Base-by-base conservation (phyloP, 208 protist genomes). In the Trichomonas tenax region DNA sequence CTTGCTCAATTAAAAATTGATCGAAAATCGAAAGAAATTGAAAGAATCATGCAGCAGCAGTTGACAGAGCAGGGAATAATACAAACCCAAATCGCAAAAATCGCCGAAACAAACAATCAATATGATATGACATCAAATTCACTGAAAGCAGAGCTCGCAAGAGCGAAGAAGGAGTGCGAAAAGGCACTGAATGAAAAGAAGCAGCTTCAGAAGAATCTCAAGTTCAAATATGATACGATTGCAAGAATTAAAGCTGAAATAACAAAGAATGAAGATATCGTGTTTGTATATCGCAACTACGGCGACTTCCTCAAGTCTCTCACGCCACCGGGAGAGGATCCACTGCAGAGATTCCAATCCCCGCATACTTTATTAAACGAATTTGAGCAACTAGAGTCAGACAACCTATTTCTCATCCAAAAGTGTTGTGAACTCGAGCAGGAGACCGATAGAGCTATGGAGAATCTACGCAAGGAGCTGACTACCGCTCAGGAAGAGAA, bases 11-110 rank as follows among this genome's bases (percentile, higher is more conserved):
- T 93, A 10, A 34, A 48, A 51, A 93, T 93, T 93, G 86, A 58
- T 51, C 26, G 86, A 93, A 93, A 93, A 93, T 34, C 41, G 9
- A 93, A 93, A 93, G 86, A 93, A 93, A 93, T 93, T 8, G 40
- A 51, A 26, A 23, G 86, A 21, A 93, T 93, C 17, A 23, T 34
- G 17, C 15, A 51, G 4, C 86, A 51, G 17, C 17, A 38, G 26
- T 9, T 48, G 2, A 41, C 86, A 51, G 86, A 93, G 36, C 11
- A 48, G 6, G 44, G 14, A 23, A 41, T 58, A 49, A 34, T 93
- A 23, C 41, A 51, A 40, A 9, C 41, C 38, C 44, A 93, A 58
- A 38, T 40, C 9, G 14, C 40, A 1, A 93, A 58, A 93, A 93
- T 93, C 15, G 86, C 86, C 6, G 86, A 93, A 93, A 93, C 86